phyloP scores from a whole-genome alignment of 176 grass and related monocot species.

The Chrysopogon serrulatus region DNA sequence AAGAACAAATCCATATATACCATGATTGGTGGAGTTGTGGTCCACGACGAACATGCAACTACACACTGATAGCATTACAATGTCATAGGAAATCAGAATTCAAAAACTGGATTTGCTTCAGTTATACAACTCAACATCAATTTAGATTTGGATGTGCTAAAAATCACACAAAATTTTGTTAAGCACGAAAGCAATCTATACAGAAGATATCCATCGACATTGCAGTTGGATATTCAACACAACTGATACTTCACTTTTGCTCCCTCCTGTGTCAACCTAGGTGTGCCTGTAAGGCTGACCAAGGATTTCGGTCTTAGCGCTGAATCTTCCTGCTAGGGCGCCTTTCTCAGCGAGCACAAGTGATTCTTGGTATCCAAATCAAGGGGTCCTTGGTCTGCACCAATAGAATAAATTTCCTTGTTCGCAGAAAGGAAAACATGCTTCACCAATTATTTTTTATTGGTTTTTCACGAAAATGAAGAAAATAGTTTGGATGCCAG shows the following conservation, averaged over 20 bases:
- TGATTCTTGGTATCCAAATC: conserved; percentile 82
- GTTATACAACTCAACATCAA: background rate
- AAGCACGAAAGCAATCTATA: background rate
- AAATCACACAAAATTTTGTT: background rate
- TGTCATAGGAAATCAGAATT: background rate
- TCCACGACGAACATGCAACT: no score
- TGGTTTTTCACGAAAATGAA: background rate
- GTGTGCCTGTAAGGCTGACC: conserved; percentile 54
- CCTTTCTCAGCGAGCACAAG: conserved; percentile 82
- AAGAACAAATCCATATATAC: no score
- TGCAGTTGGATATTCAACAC: background rate
- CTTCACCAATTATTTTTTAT: background rate
- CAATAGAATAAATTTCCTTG: background rate
- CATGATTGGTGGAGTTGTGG: no score
- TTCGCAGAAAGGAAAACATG: background rate
- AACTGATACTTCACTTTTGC: conserved; percentile 4
- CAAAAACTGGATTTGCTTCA: background rate
- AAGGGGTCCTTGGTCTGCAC: conserved; percentile 59
- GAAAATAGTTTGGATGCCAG: background rate
- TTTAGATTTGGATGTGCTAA: background rate
- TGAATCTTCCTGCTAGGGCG: conserved; percentile 58
- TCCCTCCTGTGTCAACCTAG: conserved; percentile 26
- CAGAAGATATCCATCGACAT: background rate
- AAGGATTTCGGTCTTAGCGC: conserved; percentile 60
- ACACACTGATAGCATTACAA: background rate